Evolutionary conservation across 2,329 filamentous ascomycete species (phyloP).

Genomic region (Neofusicoccum cordaticola): DNA sequence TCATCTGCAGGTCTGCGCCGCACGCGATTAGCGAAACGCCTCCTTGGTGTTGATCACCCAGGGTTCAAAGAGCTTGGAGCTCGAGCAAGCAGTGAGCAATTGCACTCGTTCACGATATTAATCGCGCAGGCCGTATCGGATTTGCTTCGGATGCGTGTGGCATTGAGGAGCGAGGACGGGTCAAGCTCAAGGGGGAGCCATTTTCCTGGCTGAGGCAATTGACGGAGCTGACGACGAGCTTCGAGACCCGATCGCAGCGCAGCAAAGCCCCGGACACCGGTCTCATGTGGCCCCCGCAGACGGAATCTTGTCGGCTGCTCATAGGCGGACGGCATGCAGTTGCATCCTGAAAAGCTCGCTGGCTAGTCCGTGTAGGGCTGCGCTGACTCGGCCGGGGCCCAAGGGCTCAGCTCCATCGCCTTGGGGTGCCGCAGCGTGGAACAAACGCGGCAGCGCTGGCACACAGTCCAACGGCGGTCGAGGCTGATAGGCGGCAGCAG

Average conservation of each 20-base stretch:
- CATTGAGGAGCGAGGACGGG: neutral
- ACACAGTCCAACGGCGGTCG: neutral
- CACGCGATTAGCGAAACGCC: constrained; percentile 9
- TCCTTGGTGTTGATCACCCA: constrained; percentile 5
- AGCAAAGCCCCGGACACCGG: neutral
- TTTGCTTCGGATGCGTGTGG: neutral
- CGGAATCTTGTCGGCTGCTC: neutral
- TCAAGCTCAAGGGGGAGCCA: neutral
- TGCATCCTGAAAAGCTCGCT: neutral
- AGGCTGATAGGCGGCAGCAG: neutral
- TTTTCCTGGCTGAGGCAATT: neutral
- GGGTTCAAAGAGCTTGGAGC: neutral
- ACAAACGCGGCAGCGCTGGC: neutral
- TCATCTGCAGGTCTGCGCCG: neutral
- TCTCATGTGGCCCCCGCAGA: constrained; percentile 3
- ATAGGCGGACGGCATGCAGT: neutral
- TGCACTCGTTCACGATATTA: neutral
- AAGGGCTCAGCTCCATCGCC: neutral
- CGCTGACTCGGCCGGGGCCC: neutral
- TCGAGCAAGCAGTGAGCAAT: neutral
- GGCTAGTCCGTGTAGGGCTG: neutral
- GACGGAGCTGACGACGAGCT: constrained; percentile 2
- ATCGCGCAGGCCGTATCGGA: constrained; percentile 9
- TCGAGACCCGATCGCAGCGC: constrained; percentile 4
- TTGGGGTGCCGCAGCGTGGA: neutral